These are phyloP conservation scores for Clathrus columnatus DNA, from an alignment of 768 basidiomycete genomes.

Conservation along the genomic window DNA sequence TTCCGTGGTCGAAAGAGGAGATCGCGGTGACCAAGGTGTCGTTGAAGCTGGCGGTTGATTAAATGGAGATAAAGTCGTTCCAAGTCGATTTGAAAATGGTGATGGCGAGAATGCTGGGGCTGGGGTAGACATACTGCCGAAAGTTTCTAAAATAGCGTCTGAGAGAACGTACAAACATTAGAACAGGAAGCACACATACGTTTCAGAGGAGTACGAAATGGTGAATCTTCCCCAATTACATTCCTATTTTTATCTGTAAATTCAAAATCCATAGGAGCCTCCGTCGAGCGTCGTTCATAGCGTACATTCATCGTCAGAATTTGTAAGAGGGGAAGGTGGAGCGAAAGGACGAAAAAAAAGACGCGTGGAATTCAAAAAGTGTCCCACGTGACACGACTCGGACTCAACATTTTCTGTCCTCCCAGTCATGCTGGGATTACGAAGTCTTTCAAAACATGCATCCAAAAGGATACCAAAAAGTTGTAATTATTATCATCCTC, in stretches of 20 bases:
- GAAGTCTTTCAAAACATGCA: not conserved
- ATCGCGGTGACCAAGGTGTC: slow-evolving; percentile 60
- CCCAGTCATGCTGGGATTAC: not conserved
- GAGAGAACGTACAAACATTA: slow-evolving; percentile 19
- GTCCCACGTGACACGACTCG: slow-evolving; percentile 20
- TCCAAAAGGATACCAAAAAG: slow-evolving; percentile 8
- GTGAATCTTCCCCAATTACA: slow-evolving; percentile 30
- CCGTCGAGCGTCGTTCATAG: slow-evolving; percentile 44
- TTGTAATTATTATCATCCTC: slow-evolving; percentile 44
- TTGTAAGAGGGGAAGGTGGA: slow-evolving; percentile 19
- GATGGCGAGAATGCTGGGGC: slow-evolving; percentile 27
- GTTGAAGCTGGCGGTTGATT: slow-evolving; percentile 33
- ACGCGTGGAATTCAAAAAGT: not conserved
- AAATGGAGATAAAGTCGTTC: slow-evolving; percentile 33
- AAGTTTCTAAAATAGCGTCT: slow-evolving; percentile 34
- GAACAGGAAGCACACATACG: slow-evolving; percentile 36
- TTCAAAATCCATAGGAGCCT: slow-evolving; percentile 86
- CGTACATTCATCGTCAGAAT: slow-evolving; percentile 6
- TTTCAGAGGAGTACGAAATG: slow-evolving; percentile 48
- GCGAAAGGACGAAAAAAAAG: not conserved
- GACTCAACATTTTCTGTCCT: not conserved
- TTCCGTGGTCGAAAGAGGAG: slow-evolving; percentile 31
- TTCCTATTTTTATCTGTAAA: slow-evolving; percentile 58
- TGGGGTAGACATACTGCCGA: slow-evolving; percentile 34
- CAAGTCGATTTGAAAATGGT: slow-evolving; percentile 66